Evolutionary conservation across 225 moss, liverwort and hornwort species (phyloP).

Genomic region (Sphagnum tenellum): DNA sequence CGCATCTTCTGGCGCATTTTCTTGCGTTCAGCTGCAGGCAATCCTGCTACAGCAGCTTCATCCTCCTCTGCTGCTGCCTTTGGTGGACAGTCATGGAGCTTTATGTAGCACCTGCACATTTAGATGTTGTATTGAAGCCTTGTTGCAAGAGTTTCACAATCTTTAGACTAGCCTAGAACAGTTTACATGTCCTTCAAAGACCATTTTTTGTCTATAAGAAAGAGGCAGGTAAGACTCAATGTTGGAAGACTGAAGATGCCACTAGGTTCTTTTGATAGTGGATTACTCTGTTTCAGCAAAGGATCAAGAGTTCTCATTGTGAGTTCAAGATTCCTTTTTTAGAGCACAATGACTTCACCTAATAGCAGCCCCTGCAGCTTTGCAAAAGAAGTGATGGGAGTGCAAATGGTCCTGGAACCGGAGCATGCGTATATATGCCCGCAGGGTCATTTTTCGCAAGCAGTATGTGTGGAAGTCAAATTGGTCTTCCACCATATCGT

Average conservation of each 20-base stretch:
- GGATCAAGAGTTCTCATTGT: too few species aligned
- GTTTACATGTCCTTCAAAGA: too few species aligned
- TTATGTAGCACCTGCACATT: slow-evolving; percentile 60
- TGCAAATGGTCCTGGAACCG: slow-evolving; percentile 92
- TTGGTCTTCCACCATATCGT: slow-evolving; percentile 97
- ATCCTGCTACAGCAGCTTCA: slow-evolving; percentile 80
- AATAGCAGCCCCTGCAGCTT: slow-evolving; percentile 85
- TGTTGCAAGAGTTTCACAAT: too few species aligned
- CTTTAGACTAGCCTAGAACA: too few species aligned
- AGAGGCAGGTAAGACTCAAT: too few species aligned
- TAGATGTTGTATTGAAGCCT: too few species aligned
- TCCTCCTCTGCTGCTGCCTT: slow-evolving; percentile 89
- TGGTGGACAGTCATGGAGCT: slow-evolving; percentile 79
- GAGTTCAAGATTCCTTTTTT: too few species aligned
- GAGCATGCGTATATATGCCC: slow-evolving; percentile 96
- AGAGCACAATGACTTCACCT: slow-evolving; percentile 14
- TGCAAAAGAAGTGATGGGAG: slow-evolving; percentile 84
- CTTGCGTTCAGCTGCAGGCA: slow-evolving; percentile 82
- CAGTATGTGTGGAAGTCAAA: slow-evolving; percentile 99
- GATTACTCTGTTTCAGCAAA: too few species aligned
- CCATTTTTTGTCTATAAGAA: too few species aligned
- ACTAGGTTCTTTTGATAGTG: too few species aligned
- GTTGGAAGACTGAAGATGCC: too few species aligned
- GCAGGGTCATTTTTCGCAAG: slow-evolving; percentile 92
- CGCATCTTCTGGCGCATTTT: slow-evolving; percentile 81